Base-by-base conservation (phyloP, 2,329 filamentous ascomycete genomes). In the Botryotinia narcissicola region DNA sequence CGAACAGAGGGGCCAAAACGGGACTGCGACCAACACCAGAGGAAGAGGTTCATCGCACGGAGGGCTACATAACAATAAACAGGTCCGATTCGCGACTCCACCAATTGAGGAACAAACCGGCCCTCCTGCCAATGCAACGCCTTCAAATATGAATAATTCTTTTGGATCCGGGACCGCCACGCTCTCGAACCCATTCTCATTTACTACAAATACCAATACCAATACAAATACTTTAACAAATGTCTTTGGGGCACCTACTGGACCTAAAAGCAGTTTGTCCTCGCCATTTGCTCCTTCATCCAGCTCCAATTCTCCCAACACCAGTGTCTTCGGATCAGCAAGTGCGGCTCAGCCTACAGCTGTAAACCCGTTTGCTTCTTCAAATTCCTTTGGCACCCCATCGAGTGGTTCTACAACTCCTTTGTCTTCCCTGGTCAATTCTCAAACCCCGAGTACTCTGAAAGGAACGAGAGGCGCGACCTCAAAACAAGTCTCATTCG, bases 11-110 rank as follows among this genome's bases (percentile, higher is more conserved):
- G 76, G 76, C 37, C 73, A 77, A 64, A 77, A 74, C 48, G 75
- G 73, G 40, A 73, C 73, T 51, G 74, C 73, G 64, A 64, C 61
- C 54, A 79, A 75, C 57, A 74, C 72, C 32, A 71, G 78, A 74
- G 77, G 78, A 35, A 73, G 76, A 74, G 77, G 75, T n/a, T 59
- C 68, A n/a, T 69, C 71, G 44, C 72, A 75, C 71, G 70, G 74
- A 40, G 71, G 66, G 32, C 69, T 69, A n/a, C 75, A 73, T 40
- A 71, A 35, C 64, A 78, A 77, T 72, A 80, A 79, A 72, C 73
- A 74, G 51, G 78, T 80, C 37, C 76, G 76, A 70, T 80, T 81
- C 72, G 69, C 77, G 71, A 74, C 75, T 54, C 12, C 72, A 60
- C 62, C 71, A 46, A 51, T n/a, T 37, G 71, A 68, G 37, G 48